These are phyloP conservation scores for Cordyceps pruinosa DNA, from an alignment of 2,329 filamentous ascomycete species.

Conservation along the genomic window DNA sequence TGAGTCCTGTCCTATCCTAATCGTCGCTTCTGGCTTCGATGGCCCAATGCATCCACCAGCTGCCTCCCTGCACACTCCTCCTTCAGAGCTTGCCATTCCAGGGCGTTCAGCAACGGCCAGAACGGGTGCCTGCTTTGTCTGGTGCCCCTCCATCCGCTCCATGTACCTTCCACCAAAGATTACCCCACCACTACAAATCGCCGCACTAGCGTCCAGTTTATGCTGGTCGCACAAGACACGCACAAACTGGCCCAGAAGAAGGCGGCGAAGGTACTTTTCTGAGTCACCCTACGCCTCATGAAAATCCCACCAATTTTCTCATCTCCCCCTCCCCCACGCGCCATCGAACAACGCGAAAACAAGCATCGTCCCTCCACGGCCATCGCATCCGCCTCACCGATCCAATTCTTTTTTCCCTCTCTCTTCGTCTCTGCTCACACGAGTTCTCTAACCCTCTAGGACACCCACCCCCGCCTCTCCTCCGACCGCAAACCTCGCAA, in stretches of 20 bases:
- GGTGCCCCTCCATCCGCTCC: background rate
- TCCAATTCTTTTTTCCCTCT: slow-evolving; percentile 5
- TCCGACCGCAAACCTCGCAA: slow-evolving; percentile 71
- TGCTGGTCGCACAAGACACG: background rate
- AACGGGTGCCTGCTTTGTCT: background rate
- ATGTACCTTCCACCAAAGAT: background rate
- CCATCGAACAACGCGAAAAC: background rate
- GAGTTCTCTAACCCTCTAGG: background rate
- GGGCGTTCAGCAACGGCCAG: background rate
- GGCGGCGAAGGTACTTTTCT: slow-evolving; percentile 1
- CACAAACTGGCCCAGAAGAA: background rate
- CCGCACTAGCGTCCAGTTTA: background rate
- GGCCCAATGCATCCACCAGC: no score
- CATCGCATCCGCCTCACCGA: background rate
- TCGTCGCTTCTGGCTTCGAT: background rate
- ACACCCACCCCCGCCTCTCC: slow-evolving; percentile 18
- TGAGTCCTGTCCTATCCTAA: background rate
- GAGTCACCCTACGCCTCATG: background rate
- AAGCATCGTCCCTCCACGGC: background rate
- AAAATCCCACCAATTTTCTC: slow-evolving; percentile 9
- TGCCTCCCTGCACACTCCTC: background rate
- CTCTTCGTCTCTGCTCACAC: slow-evolving; percentile 3
- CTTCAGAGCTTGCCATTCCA: no score
- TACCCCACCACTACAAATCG: slow-evolving; percentile 3
- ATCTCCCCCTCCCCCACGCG: slow-evolving; percentile 1